Evolutionary conservation across 768 basidiomycete species (phyloP).

Genomic region (Leucosporidium creatinivorum): DNA sequence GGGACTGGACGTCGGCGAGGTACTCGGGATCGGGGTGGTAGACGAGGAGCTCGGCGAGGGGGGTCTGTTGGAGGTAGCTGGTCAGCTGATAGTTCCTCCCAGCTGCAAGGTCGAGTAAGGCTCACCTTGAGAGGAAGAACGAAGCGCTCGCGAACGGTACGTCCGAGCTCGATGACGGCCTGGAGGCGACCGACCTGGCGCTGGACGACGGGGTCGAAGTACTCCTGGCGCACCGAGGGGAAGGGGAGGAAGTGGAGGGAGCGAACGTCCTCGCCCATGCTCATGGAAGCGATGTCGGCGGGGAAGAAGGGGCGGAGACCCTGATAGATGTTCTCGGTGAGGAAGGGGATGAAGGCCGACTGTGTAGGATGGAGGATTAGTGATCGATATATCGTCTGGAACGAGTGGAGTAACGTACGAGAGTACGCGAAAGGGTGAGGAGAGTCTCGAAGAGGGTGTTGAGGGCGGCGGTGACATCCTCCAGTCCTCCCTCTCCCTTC

Average conservation of each 20-base stretch:
- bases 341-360: slow-evolving; percentile 97
- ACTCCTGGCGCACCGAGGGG: slow-evolving; percentile 87
- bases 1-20: slow-evolving; percentile 71
- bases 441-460: slow-evolving; percentile 94
- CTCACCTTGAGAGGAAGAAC: slow-evolving; percentile 79
- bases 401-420: slow-evolving; percentile 54
- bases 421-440: slow-evolving; percentile 87
- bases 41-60: slow-evolving; percentile 81
- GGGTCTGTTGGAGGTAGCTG: slow-evolving; percentile 54
- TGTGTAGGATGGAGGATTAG: slow-evolving; percentile 90
- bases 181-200: slow-evolving; percentile 92
- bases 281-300: slow-evolving; percentile 50
- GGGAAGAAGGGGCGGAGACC: slow-evolving; percentile 78
- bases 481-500: slow-evolving; percentile 86
- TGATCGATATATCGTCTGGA: no score
- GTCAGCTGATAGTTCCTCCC: slow-evolving; percentile 54
- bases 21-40: slow-evolving; percentile 84
- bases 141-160: slow-evolving; percentile 78
- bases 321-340: slow-evolving; percentile 95
- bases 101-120: slow-evolving; percentile 29
- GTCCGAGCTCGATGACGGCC: slow-evolving; percentile 81
- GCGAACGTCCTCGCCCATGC: slow-evolving; percentile 62
- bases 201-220: slow-evolving; percentile 88
- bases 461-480: slow-evolving; percentile 77
- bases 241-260: slow-evolving; percentile 93